Evolutionary conservation across 352 stramenopile genomes (phyloP), one percentile per base, ranked within the genome.

Genomic region (Pythium phragmitis): DNA sequence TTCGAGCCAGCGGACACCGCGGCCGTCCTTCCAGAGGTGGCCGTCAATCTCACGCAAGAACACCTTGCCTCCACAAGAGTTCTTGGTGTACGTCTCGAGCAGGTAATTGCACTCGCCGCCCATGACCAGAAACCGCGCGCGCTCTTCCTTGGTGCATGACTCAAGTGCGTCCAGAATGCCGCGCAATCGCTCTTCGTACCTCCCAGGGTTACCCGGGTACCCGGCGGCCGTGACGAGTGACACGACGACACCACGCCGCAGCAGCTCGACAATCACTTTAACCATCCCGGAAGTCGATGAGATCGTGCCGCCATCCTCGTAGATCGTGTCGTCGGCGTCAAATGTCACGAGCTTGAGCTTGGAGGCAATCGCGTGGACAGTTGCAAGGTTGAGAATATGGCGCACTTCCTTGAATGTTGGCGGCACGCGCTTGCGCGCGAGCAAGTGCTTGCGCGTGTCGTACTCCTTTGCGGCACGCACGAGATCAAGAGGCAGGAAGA

Each of bases 31-130:
- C 88, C 87, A 96, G 21, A 80, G 30, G 21, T 64, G 56, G 7
- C 80, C 78, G 30, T 83, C 72, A 39, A 96, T 89, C 60, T 92
- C 74, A 5, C 79, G 75, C 33, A 96, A 69, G 23, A 68, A 80
- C 19, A 92, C 72, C 43, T 71, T 75, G 13, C 72, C 70, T 7
- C 72, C 81, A 9, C 37, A 12, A 7, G 53, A 60, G 26, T 63
- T 63, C 53, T 83, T 51, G 28, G 73, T 86, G 65, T 87, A 75
- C 28, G 81, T 88, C 59, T 91, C 85, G 12, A 92, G 73, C 14
- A 99, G 76, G 69, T 98, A 99, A 69, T 99, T 99, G 76, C 94
- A 98, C 75, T 99, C 96, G 26, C 96, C 96, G 50, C 96, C 96
- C 89, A 98, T 98, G 57, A 99, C 89, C 3, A 94, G 58, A 63